Percentiles rank a stretch among this genome's conserved stretches.
phyloP scores from a whole-genome alignment of 192 early-diverging fungal species.

The Coemansia sp. region DNA sequence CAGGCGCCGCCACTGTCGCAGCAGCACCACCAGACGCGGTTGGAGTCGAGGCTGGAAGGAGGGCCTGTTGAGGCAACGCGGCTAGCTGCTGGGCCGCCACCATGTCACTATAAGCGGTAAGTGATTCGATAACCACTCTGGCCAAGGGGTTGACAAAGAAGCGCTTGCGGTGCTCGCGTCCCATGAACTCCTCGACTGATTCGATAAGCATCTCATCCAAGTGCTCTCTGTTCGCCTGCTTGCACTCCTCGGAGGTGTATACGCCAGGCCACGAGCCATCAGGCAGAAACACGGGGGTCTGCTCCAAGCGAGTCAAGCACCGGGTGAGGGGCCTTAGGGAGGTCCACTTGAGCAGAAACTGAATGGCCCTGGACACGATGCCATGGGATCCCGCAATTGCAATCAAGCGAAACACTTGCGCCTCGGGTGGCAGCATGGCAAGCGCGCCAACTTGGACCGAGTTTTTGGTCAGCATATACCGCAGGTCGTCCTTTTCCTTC shows the following conservation, averaged over 20 bases:
- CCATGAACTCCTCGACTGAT: constrained; percentile 29
- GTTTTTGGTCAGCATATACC: constrained; percentile 29
- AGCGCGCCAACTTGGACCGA: constrained; percentile 25
- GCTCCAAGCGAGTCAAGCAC: constrained; percentile 21
- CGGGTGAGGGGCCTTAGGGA: constrained; percentile 6
- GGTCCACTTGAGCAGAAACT: constrained; percentile 14
- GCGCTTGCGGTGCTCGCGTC: constrained; percentile 50
- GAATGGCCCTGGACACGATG: constrained; percentile 19
- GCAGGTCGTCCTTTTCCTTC: constrained; percentile 44
- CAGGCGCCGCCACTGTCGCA: background rate
- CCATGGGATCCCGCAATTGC: constrained; percentile 41
- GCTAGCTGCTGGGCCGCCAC: background rate
- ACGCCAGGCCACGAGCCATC: constrained; percentile 35
- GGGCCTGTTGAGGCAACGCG: background rate
- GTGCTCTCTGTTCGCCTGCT: constrained; percentile 12
- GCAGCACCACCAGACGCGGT: background rate
- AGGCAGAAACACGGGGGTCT: constrained; percentile 13
- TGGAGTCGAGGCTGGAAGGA: background rate
- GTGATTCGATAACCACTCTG: constrained; percentile 12
- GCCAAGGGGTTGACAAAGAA: constrained; percentile 39
- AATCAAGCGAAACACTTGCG: constrained; percentile 48
- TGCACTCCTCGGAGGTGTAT: constrained; percentile 3
- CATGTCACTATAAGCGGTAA: constrained; percentile 8
- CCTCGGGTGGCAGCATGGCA: constrained; percentile 21
- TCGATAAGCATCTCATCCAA: constrained; percentile 23